phyloP scores from a whole-genome alignment of 768 basidiomycete species.

The Neoboletus subvelutipes region DNA sequence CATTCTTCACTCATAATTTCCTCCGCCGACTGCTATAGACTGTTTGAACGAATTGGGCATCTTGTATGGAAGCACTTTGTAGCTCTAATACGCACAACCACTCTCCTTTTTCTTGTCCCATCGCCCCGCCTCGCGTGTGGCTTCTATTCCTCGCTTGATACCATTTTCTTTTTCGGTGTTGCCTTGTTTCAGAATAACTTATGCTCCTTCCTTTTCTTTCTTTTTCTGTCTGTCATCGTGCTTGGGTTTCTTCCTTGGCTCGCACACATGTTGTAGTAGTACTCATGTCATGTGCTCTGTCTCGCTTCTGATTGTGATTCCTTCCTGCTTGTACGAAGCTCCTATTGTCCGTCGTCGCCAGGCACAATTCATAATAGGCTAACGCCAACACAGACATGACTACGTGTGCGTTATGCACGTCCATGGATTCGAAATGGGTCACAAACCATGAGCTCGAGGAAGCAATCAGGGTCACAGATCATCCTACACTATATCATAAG shows the following conservation, averaged over 20 bases:
- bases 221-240: neutral
- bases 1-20: conserved; percentile 13
- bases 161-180: conserved; percentile 9
- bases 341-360: neutral
- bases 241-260: conserved; percentile 3
- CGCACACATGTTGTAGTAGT: conserved; percentile 29
- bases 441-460: conserved; percentile 9
- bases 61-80: conserved; percentile 24
- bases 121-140: neutral
- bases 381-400: neutral
- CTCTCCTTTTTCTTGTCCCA: conserved; percentile 14
- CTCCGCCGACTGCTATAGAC: conserved; percentile 21
- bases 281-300: conserved; percentile 21
- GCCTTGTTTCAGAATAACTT: conserved; percentile 20
- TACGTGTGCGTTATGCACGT: neutral
- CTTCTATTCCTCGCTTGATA: neutral
- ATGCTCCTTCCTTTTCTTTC: conserved; percentile 15
- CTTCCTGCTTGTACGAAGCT: neutral
- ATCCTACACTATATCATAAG: neutral
- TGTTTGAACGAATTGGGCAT: conserved; percentile 17
- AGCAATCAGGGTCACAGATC: conserved; percentile 4
- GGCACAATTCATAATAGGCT: conserved; percentile 5
- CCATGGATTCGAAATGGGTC: neutral
- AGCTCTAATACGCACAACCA: conserved; percentile 30
- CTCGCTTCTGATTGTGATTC: neutral